phyloP scores from a whole-genome alignment of 179 eudicot species.

The Dionaea muscipula region DNA sequence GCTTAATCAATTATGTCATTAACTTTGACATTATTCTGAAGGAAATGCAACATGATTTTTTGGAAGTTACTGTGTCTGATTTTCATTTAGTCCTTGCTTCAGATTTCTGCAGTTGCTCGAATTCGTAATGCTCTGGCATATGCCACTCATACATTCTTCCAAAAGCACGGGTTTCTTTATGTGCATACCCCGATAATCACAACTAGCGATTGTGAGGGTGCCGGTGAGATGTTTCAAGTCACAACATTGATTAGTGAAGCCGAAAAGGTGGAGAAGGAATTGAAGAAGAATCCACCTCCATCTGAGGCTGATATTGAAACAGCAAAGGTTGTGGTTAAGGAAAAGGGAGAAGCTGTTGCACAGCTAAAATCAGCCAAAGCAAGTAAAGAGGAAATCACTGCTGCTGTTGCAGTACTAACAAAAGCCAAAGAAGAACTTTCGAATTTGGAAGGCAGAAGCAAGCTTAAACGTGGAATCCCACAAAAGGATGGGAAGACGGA shows the following conservation, averaged over 20 bases:
- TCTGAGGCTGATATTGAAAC: constrained; percentile 58
- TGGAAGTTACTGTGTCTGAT: no score
- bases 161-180: constrained; percentile 60
- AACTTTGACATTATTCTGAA: no score
- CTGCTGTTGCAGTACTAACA: constrained; percentile 51
- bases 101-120: constrained; percentile 81
- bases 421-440: constrained; percentile 58
- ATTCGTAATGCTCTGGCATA: constrained; percentile 80
- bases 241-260: constrained; percentile 67
- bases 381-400: constrained; percentile 47
- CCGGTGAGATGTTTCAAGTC: constrained; percentile 98
- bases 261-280: constrained; percentile 71
- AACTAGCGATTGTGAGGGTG: constrained; percentile 98
- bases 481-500: constrained; percentile 83
- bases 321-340: constrained; percentile 43
- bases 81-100: constrained; percentile 6
- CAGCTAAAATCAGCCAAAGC: constrained; percentile 67
- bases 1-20: no score
- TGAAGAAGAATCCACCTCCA: constrained; percentile 61
- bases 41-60: no score
- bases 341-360: constrained; percentile 56
- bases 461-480: constrained; percentile 65
- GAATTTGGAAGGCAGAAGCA: constrained; percentile 53
- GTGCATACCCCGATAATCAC: constrained; percentile 85
- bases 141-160: constrained; percentile 91